phyloP scores from a whole-genome alignment of 768 basidiomycete genomes.

The Sporobolomyces pararoseus region DNA sequence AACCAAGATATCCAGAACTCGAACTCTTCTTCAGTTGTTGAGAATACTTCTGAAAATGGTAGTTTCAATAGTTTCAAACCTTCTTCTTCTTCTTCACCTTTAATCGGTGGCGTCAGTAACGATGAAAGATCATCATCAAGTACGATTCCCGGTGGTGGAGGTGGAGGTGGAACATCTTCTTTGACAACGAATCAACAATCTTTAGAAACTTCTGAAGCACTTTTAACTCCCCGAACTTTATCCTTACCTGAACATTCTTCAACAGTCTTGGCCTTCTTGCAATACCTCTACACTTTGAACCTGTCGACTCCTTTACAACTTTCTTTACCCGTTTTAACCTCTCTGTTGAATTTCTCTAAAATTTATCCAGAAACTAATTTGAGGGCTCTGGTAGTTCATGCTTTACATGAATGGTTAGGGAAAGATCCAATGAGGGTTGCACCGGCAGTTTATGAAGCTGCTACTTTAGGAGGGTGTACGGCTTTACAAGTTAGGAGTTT shows the following conservation, averaged over 20 bases:
- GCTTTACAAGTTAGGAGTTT: slow-evolving; percentile 78
- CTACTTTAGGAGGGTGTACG: slow-evolving; percentile 82
- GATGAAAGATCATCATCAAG: too few species aligned
- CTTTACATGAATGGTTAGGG: slow-evolving; percentile 78
- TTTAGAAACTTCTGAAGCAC: not conserved
- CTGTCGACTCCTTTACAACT: slow-evolving; percentile 88
- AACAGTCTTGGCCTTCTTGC: slow-evolving; percentile 78
- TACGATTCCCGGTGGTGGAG: not conserved
- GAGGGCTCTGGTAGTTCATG: slow-evolving; percentile 75
- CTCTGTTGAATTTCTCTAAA: slow-evolving; percentile 74
- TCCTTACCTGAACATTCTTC: slow-evolving; percentile 84
- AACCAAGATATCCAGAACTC: too few species aligned
- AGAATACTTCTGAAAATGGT: not conserved
- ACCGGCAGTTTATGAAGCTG: slow-evolving; percentile 90
- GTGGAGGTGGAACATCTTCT: slow-evolving; percentile 5
- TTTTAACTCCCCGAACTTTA: slow-evolving; percentile 57
- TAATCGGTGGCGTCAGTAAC: too few species aligned
- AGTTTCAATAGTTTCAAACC: not conserved
- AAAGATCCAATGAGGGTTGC: slow-evolving; percentile 46
- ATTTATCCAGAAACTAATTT: slow-evolving; percentile 77
- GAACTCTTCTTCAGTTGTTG: not conserved
- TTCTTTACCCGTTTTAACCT: slow-evolving; percentile 80
- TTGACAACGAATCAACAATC: slow-evolving; percentile 15
- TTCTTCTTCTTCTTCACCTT: not conserved
- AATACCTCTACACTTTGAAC: slow-evolving; percentile 86